Evolutionary conservation across 331 rosid species (phyloP), one percentile per base, ranked within the genome.

Genomic region (Stylosanthes scabra): DNA sequence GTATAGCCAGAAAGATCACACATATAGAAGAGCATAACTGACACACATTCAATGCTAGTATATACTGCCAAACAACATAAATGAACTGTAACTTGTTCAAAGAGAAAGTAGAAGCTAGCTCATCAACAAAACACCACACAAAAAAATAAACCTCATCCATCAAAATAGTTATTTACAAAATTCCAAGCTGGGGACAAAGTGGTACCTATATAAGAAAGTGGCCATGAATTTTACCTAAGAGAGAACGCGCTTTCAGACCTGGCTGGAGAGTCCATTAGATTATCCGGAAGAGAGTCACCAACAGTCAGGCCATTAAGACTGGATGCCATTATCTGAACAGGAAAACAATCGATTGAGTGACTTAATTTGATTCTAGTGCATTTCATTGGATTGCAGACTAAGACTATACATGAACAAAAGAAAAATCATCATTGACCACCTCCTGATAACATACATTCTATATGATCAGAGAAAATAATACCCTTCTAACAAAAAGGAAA

Each of bases 261-360:
- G 49, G 93, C 97, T 1, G 97, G 97, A 86, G 97, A 94, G 54
- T 94, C 99, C 99, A 94, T 82, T 31, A 91, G 91, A 84, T 86
- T 94, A 64, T 90, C 99, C 56, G 97, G 76, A 63, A 94, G 93
- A 46, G 97, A 89, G 49, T 94, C 99, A 72, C 92, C 99, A 65
- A 94, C 99, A 11, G 97, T 94, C 84, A 91, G 83, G 55, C 99
- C 99, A 47, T 94, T 94, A 83, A 94, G 87, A 86, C 99, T 94
- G 54, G 99, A 90, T 41, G 99, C 99, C 99, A 94, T 91, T 74
- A 94, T 91, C 99, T 94, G 85, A 46, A 46, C 15, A 55, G 9
- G 14, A 11, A 69, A 59, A 55, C 59, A 74, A 78, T 12, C 3
- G 49, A 51, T 14, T 57, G 28, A 76, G 42, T 15, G 39, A 68